These are phyloP conservation scores for Pythium phragmitis DNA, from an alignment of 352 stramenopile genomes.

Conservation along the genomic window DNA sequence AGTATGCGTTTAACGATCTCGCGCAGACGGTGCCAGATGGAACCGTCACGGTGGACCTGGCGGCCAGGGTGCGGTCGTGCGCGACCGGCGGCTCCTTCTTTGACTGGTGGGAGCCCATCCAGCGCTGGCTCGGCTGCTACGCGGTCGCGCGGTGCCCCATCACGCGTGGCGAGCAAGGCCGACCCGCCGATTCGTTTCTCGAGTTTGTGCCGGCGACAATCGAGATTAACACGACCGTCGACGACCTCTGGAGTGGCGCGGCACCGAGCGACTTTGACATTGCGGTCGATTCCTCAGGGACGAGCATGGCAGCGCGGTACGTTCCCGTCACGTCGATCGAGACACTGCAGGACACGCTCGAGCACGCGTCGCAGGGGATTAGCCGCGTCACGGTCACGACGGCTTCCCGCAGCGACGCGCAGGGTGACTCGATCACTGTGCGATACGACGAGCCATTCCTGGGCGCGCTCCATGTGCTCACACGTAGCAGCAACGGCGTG, in stretches of 20 bases:
- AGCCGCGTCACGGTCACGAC: constrained; percentile 5
- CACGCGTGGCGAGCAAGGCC: not conserved
- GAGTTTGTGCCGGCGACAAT: constrained; percentile 9
- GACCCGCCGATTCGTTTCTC: constrained; percentile 1
- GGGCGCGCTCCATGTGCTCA: not conserved
- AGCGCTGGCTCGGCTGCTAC: constrained; percentile 33
- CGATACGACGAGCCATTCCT: constrained; percentile 9
- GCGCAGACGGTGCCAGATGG: constrained; percentile 6
- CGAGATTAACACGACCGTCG: not conserved
- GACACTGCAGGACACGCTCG: not conserved
- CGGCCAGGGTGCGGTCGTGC: not conserved
- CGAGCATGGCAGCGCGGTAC: not conserved
- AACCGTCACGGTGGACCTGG: constrained; percentile 2
- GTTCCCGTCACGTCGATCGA: not conserved
- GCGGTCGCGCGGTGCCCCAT: constrained; percentile 15
- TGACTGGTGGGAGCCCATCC: constrained; percentile 30
- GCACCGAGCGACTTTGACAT: not conserved
- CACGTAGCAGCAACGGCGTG: not conserved
- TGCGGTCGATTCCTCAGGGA: not conserved
- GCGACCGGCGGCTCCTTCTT: constrained; percentile 11
- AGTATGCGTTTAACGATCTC: constrained; percentile 6
- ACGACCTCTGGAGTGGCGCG: not conserved
- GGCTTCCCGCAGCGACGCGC: not conserved
- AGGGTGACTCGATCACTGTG: not conserved
- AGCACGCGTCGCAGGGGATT: constrained; percentile 19